These are phyloP conservation scores for Zalaria obscura DNA, from an alignment of 2,329 filamentous ascomycete species.

Conservation along the genomic window DNA sequence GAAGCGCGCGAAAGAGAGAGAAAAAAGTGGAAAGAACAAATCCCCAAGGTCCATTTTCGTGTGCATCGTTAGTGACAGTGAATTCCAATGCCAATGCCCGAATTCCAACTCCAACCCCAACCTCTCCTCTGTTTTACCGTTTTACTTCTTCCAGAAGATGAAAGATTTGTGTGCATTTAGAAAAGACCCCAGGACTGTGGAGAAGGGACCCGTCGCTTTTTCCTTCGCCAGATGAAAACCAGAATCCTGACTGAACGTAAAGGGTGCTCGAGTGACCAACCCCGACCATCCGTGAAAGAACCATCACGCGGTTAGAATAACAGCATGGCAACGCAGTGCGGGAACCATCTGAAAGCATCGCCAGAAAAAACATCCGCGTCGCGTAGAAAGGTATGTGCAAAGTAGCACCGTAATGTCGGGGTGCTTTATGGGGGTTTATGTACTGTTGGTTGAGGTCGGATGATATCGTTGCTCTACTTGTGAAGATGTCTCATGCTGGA, in stretches of 20 bases:
- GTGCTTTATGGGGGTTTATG: constrained; percentile 1
- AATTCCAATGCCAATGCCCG: neutral
- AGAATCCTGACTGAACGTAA: no score
- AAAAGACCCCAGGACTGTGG: no score
- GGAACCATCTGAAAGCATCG: no score
- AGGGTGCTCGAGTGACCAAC: no score
- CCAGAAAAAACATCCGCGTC: no score
- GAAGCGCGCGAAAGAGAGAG: no score
- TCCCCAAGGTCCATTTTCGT: neutral
- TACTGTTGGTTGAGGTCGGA: constrained; percentile 1
- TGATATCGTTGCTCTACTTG: neutral
- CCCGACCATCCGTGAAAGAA: no score
- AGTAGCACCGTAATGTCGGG: neutral
- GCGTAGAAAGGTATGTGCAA: neutral
- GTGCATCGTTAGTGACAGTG: neutral
- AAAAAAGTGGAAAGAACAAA: neutral
- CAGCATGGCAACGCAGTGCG: no score
- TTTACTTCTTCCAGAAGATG: no score
- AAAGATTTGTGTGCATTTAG: no score
- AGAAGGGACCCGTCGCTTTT: no score
- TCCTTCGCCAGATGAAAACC: neutral
- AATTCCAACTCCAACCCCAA: neutral
- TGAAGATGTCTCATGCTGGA: neutral
- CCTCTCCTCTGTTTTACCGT: neutral
- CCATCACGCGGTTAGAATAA: no score